Base-by-base conservation (phyloP, 805 yeast species). In the Candida peoriensis region DNA sequence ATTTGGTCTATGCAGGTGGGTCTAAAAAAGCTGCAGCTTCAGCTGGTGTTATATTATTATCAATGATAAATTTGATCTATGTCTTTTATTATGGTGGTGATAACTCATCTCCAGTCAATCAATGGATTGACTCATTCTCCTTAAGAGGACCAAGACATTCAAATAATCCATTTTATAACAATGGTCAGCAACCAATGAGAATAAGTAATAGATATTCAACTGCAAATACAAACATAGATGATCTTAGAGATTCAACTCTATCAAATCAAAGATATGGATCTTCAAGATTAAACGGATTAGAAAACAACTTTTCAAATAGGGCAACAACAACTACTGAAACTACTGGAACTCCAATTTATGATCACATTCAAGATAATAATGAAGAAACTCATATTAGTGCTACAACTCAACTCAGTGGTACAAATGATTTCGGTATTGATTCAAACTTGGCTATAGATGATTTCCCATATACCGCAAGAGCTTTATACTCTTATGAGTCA, bases 41-140 rank as follows among this genome's bases (percentile, higher is more conserved):
- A 3, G 96, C 97, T 0, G 97, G 98, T 6, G 81, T 85, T 46
- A 84, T 90, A 37, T 64, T 90, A 32, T 63, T 87, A 29, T 78
- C 93, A 13, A 86, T 90, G 58, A 68, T 86, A 41, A 87, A 93
- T 56, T 55, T 89, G 31, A 63, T 84, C 40, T 93, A 96, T 96
- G 68, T 90, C 29, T 66, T 87, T 40, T 89, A 87, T 60, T 85
- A 81, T 55, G 97, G 97, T 20, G 82, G 94, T 17, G 90, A 90
- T 42, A 84, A 85, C 35, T 84, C 84, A 33, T 80, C 94, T n/a
- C 90, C 95, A 22, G 66, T 85, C 8, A 87, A 85, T 55, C 78
- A 81, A 51, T 84, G 80, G 66, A 73, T 90, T 36, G 96, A 87
- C 64, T 82, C 93, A 4, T 87, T 81, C 49, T 78, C 90, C 0